These are phyloP conservation scores for Omphalotus guepiniiformis DNA, from an alignment of 768 basidiomycete genomes.

Conservation along the genomic window DNA sequence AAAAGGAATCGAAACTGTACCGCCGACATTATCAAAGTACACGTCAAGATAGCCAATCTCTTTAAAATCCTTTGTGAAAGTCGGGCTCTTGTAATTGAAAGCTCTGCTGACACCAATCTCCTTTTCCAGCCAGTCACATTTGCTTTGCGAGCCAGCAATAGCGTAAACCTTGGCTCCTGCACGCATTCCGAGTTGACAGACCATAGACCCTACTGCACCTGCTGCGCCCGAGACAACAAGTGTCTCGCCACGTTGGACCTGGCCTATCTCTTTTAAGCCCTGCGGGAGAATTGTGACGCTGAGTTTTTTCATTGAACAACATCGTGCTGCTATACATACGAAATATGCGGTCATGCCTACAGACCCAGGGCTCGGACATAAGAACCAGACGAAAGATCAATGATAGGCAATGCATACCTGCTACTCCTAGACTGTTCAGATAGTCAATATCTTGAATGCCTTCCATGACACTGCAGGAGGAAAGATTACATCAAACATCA, in stretches of 20 bases:
- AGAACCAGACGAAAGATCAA: too few species aligned
- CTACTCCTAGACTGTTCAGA: conserved; percentile 71
- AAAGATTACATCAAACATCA: neutral
- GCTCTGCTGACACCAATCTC: conserved; percentile 81
- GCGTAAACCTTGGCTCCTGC: conserved; percentile 80
- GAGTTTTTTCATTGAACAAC: neutral
- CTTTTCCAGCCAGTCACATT: conserved; percentile 80
- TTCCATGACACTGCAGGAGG: conserved; percentile 44
- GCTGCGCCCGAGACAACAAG: conserved; percentile 75
- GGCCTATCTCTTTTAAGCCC: conserved; percentile 76
- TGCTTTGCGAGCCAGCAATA: conserved; percentile 81
- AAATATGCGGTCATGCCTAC: conserved; percentile 90
- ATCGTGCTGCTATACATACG: conserved; percentile 36
- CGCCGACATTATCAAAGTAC: conserved; percentile 81
- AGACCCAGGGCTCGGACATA: too few species aligned
- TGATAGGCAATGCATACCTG: too few species aligned
- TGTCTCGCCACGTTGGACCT: neutral
- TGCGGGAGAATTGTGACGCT: conserved; percentile 21
- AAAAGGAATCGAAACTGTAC: conserved; percentile 19
- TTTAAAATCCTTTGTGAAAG: conserved; percentile 72
- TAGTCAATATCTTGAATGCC: conserved; percentile 70
- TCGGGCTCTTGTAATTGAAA: conserved; percentile 81
- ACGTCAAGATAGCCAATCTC: conserved; percentile 77
- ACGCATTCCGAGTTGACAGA: conserved; percentile 79
- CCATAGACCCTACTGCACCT: conserved; percentile 82